phyloP scores from a whole-genome alignment of 805 yeast species.

The Deakozyma indianensis region DNA sequence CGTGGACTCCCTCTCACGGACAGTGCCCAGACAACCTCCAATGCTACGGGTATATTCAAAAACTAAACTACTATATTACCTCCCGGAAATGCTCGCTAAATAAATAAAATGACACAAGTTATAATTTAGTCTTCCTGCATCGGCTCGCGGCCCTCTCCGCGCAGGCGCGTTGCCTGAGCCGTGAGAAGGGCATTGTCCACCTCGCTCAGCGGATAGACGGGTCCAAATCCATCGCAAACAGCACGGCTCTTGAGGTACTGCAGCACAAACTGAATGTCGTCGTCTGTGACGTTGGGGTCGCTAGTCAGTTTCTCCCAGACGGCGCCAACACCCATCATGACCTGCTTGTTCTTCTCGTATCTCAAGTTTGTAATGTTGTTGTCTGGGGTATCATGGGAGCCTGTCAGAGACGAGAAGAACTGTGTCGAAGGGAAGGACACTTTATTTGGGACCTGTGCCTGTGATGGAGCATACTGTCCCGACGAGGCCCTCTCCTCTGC shows the following conservation, averaged over 20 bases:
- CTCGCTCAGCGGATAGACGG: slow-evolving; percentile 13
- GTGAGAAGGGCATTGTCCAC: slow-evolving; percentile 6
- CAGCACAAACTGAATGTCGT: slow-evolving; percentile 51
- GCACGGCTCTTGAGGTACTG: slow-evolving; percentile 48
- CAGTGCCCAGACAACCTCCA: too few relatives aligned
- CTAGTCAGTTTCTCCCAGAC: slow-evolving; percentile 68
- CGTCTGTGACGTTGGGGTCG: slow-evolving; percentile 32
- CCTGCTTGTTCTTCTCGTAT: slow-evolving; percentile 23
- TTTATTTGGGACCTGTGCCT: slow-evolving; percentile 1
- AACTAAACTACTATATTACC: too few relatives aligned
- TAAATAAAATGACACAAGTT: too few relatives aligned
- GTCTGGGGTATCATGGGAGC: slow-evolving; percentile 8
- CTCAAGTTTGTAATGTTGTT: slow-evolving; percentile 7
- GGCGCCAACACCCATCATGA: slow-evolving; percentile 57
- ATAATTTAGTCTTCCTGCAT: too few relatives aligned
- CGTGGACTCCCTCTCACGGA: too few relatives aligned
- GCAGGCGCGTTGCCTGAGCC: neutral
- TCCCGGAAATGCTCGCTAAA: too few relatives aligned
- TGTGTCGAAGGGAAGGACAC: slow-evolving; percentile 10
- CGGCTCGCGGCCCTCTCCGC: too few relatives aligned
- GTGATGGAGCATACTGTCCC: slow-evolving; percentile 2
- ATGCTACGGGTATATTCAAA: too few relatives aligned
- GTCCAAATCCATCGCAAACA: slow-evolving; percentile 65
- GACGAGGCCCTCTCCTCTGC: slow-evolving; percentile 1
- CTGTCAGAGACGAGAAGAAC: slow-evolving; percentile 7